phyloP scores from a whole-genome alignment of 768 basidiomycete species.

The Pisolithus orientalis region DNA sequence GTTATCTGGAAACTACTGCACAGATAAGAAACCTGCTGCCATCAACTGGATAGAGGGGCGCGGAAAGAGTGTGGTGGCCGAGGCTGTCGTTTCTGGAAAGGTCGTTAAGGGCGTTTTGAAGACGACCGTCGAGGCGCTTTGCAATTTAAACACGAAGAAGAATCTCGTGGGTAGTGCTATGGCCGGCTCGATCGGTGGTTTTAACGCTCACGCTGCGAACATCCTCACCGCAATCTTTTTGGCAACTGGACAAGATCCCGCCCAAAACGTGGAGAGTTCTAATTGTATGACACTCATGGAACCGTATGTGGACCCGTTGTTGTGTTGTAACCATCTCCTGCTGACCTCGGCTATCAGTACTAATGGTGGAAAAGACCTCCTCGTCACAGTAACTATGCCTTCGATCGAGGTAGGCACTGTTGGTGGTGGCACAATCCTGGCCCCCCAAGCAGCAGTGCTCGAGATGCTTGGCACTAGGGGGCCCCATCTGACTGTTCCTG shows the following conservation, averaged over 20 bases:
- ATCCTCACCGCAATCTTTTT: constrained; percentile 94
- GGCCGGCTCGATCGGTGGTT: constrained; percentile 97
- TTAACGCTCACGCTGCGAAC: constrained; percentile 98
- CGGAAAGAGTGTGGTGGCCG: constrained; percentile 96
- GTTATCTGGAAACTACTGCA: constrained; percentile 96
- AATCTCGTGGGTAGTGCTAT: constrained; percentile 96
- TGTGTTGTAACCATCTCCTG: constrained; percentile 1
- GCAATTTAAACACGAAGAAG: constrained; percentile 94
- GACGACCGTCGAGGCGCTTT: constrained; percentile 86
- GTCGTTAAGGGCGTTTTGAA: constrained; percentile 88
- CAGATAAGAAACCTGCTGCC: constrained; percentile 98
- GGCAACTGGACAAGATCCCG: constrained; percentile 97
- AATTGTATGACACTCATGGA: constrained; percentile 99
- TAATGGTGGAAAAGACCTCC: constrained; percentile 84
- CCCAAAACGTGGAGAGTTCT: constrained; percentile 97
- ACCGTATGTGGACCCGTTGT: constrained; percentile 50
- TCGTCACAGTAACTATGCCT: constrained; percentile 95
- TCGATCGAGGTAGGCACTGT: constrained; percentile 98
- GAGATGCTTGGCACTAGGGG: constrained; percentile 93
- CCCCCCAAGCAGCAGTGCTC: constrained; percentile 83
- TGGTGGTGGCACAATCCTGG: constrained; percentile 91
- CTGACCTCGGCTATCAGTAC: constrained; percentile 39
- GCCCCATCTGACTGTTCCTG: constrained; percentile 80
- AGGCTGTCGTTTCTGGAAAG: constrained; percentile 86
- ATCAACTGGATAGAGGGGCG: constrained; percentile 99